phyloP scores from a whole-genome alignment of 164 flowering plant genomes.

The Nelumbo lutea region DNA sequence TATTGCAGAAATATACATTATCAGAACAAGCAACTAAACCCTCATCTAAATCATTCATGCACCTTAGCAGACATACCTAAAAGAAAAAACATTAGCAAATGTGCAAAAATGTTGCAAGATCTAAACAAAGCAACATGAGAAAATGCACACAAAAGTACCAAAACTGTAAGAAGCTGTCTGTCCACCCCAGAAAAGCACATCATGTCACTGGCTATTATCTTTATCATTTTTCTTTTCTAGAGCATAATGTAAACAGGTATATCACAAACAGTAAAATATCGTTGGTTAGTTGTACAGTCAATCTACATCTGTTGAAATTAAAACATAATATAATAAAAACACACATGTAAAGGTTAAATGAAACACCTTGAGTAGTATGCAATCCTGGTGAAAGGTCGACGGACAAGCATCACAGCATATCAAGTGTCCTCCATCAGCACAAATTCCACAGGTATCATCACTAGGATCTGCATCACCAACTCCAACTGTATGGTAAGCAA shows the following conservation, averaged over 20 bases:
- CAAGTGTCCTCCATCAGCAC: conserved; percentile 28
- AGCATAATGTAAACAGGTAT: background rate
- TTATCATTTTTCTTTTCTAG: background rate
- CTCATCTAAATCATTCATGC: background rate
- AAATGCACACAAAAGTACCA: no score
- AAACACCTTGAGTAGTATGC: conserved; percentile 23
- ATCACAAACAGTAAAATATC: background rate
- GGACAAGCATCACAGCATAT: conserved; percentile 29
- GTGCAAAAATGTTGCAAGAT: background rate
- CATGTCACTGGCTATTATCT: no score
- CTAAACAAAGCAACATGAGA: background rate
- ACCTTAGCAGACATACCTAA: background rate
- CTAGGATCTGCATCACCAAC: conserved; percentile 20
- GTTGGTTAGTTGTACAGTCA: background rate
- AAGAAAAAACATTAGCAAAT: background rate
- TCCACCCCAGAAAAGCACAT: no score
- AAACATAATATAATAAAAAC: background rate
- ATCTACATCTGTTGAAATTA: conserved; percentile 3
- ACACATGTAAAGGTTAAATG: background rate
- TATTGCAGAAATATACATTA: background rate
- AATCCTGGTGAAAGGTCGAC: conserved; percentile 28
- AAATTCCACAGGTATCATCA: conserved; percentile 26
- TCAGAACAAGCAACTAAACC: background rate
- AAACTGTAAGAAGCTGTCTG: no score
- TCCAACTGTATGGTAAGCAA: conserved; percentile 20